Evolutionary conservation across 495 filamentous ascomycete species (phyloP), one percentile per base, ranked within the genome.

Genomic region (Neurospora sp.): DNA sequence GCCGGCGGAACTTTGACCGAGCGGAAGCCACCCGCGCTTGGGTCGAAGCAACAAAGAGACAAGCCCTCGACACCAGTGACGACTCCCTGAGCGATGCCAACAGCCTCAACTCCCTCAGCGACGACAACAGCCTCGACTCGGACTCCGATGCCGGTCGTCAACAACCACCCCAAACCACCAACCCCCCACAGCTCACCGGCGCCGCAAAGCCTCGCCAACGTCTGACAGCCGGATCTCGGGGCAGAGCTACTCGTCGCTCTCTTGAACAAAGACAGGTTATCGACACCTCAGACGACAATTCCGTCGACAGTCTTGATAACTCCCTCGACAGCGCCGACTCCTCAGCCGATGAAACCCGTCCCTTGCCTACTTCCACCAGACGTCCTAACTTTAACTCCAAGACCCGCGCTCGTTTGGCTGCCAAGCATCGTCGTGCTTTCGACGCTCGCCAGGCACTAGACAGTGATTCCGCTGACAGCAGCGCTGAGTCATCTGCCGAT

Each of bases 1-100:
- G 75, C 70, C 69, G 74, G 53, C 74, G 74, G 40, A 77, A 74
- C 71, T 65, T 73, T 73, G 75, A 74, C 16, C 75, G 74, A 74
- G 74, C 22, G 45, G 70, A 9, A 70, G 70, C 7, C 44, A 70
- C 8, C 75, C 68, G 40, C 69, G 71, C 41, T 40, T 73, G 48
- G 69, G 71, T 45, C 73, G 44, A 48, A 61, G 75, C 14, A 69
- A 76, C 22, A 27, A 75, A 16, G 40, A 72, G 37, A 69, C 71
- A 22, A 38, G 65, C 2, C 40, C 70, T 61, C 6, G 12, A 61
- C 22, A 61, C 53, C 20, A 61, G 35, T 27, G 44, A 42, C 12
- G 73, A 31, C 22, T 31, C 53, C 22, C 12, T 61, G 10, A 61
- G 53, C 5, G 53, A 61, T 61, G 22, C 53, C 12, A 69, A 22